A percentile compares a stretch with the other conserved stretches of the same genome.
Conservation (phyloP, 177 flowering plant species). For the Vitis hybrid region DNA sequence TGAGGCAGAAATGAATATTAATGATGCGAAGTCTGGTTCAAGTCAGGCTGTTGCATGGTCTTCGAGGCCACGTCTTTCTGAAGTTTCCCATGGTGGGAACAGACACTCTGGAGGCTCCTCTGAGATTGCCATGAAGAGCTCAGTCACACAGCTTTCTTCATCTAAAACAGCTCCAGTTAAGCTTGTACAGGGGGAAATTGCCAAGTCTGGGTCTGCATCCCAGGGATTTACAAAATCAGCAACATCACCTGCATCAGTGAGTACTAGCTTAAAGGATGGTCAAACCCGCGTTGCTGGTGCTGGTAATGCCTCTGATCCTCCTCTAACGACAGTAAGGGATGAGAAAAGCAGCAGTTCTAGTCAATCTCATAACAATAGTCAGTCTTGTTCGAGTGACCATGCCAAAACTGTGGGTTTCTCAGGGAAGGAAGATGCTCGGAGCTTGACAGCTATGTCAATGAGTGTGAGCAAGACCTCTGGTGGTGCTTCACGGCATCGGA, state of each 20-base stretch:
- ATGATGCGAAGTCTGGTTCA: constrained; percentile 73
- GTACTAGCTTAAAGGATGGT: constrained; percentile 37
- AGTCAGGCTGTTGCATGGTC: constrained; percentile 60
- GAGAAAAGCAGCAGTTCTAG: constrained; percentile 88
- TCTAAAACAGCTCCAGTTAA: constrained; percentile 45
- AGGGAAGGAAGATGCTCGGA: constrained; percentile 71
- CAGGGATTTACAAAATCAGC: constrained; percentile 43
- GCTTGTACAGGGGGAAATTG: constrained; percentile 44
- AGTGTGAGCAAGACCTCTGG: constrained; percentile 39
- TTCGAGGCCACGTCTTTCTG: constrained; percentile 49
- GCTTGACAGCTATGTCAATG: constrained; percentile 61
- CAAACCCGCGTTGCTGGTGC: constrained; percentile 27
- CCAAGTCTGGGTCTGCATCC: constrained; percentile 39
- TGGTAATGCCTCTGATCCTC: constrained; percentile 46
- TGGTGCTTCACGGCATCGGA: constrained; percentile 57
- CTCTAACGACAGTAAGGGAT: constrained; percentile 50
- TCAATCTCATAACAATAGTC: constrained; percentile 84
- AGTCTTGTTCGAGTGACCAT: constrained; percentile 74
- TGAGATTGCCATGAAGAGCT: constrained; percentile 57
- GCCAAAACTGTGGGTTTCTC: constrained; percentile 45
- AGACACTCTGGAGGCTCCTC: constrained; percentile 45
- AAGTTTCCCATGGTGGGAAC: constrained; percentile 57
- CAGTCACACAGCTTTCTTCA: constrained; percentile 50
- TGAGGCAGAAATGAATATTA: constrained; percentile 82
- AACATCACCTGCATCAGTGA: constrained; percentile 33